These are phyloP conservation scores for Amaranthus cruentus DNA, from an alignment of 148 eudicot genomes.

Conservation along the genomic window DNA sequence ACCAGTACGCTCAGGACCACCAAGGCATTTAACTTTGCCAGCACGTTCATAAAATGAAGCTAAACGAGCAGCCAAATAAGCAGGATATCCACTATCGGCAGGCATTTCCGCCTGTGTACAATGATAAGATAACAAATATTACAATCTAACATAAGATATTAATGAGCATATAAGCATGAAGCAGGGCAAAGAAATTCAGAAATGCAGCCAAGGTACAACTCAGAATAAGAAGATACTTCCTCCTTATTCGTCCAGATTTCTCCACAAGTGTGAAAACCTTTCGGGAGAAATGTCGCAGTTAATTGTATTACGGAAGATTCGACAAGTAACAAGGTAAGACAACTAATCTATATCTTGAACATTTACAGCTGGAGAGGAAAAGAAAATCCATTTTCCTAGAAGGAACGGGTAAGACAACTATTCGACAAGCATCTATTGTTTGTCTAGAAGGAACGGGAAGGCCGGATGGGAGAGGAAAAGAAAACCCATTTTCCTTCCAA, in stretches of 20 bases:
- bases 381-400: no score
- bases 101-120: slow-evolving; percentile 92
- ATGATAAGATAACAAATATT: slow-evolving; percentile 6
- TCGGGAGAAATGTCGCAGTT: neutral
- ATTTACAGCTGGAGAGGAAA: neutral
- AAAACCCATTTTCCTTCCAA: no score
- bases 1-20: slow-evolving; percentile 93
- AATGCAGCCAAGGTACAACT: neutral
- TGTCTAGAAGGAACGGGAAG: no score
- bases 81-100: slow-evolving; percentile 99
- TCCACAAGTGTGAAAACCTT: no score
- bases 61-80: slow-evolving; percentile 98
- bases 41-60: slow-evolving; percentile 99
- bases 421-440: no score
- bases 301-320: neutral
- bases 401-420: no score
- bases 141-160: neutral
- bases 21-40: slow-evolving; percentile 97
- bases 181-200: neutral
- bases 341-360: neutral
- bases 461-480: no score
- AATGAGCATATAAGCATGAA: neutral
- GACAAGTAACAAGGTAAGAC: neutral
- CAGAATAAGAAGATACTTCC: neutral
- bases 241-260: no score